phyloP scores from a whole-genome alignment of 208 protist genomes.

The Leptomonas pyrrhocoris region DNA sequence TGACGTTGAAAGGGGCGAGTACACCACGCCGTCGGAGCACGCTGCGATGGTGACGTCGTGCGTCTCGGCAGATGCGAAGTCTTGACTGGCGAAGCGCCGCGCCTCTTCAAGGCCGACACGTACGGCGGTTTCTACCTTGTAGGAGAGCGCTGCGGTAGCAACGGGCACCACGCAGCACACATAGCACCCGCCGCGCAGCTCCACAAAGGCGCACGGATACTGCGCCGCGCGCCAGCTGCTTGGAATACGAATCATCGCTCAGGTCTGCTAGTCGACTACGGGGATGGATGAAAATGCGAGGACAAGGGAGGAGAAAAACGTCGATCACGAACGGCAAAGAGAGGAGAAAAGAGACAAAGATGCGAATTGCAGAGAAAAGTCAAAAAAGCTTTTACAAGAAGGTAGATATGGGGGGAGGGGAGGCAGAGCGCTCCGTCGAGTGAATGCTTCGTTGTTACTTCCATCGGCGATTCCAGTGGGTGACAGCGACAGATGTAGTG shows the following conservation, averaged over 20 bases:
- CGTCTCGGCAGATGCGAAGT: constrained; percentile 47
- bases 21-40: constrained; percentile 5
- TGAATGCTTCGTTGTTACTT: no score
- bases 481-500: no score
- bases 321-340: no score
- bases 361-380: no score
- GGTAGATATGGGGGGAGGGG: no score
- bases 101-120: constrained; percentile 24
- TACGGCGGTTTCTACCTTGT: constrained; percentile 27
- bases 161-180: constrained; percentile 40
- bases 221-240: constrained; percentile 49
- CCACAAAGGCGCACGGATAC: constrained; percentile 44
- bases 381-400: no score
- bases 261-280: no score
- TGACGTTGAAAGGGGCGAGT: not conserved
- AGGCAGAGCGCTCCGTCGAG: no score
- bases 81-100: constrained; percentile 44
- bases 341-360: no score
- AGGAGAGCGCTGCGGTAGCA: constrained; percentile 12
- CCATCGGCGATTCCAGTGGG: no score
- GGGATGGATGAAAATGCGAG: not conserved
- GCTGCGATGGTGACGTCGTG: constrained; percentile 22
- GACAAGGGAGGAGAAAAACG: not conserved
- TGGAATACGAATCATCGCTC: constrained; percentile 58
- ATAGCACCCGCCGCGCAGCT: constrained; percentile 40